Evolutionary conservation across 2,329 filamentous ascomycete species (phyloP).

Genomic region (Pseudocercospora fuligena): DNA sequence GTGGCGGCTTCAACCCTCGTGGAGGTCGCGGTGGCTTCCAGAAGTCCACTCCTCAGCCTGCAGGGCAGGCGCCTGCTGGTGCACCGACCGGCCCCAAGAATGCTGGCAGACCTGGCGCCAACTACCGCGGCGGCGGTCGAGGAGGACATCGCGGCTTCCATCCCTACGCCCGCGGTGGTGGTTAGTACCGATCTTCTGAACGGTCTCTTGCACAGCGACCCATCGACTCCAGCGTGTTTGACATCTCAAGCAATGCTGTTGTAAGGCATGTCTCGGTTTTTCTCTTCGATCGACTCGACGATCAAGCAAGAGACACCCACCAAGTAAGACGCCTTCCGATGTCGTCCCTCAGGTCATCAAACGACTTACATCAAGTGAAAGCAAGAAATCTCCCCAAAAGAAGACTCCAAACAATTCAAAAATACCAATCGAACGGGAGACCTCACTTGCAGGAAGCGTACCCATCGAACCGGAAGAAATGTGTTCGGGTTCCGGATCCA

Average conservation of each 20-base stretch:
- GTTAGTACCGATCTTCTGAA: conserved; percentile 18
- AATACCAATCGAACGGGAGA: background rate
- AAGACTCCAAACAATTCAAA: background rate
- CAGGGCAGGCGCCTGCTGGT: conserved; percentile 67
- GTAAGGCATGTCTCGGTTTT: background rate
- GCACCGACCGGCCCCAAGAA: conserved; percentile 97
- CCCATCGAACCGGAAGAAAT: background rate
- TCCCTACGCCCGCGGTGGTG: conserved; percentile 65
- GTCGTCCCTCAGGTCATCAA: background rate
- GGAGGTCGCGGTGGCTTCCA: conserved; percentile 45
- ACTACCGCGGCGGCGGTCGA: conserved; percentile 88
- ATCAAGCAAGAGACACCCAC: background rate
- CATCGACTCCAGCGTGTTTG: background rate
- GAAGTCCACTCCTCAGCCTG: conserved; percentile 44
- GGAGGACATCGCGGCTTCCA: conserved; percentile 77
- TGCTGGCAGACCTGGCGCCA: conserved; percentile 85
- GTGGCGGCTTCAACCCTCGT: conserved; percentile 53
- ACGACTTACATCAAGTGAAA: background rate
- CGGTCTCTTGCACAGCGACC: background rate
- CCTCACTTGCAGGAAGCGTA: background rate
- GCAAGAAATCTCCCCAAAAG: background rate
- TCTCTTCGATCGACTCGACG: background rate
- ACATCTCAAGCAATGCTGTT: background rate
- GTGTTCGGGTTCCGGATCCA: background rate
- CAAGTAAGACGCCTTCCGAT: background rate